Evolutionary conservation across 2,329 filamentous ascomycete species (phyloP), one percentile per base, ranked within the genome.

Genomic region (Dothistroma septosporum): DNA sequence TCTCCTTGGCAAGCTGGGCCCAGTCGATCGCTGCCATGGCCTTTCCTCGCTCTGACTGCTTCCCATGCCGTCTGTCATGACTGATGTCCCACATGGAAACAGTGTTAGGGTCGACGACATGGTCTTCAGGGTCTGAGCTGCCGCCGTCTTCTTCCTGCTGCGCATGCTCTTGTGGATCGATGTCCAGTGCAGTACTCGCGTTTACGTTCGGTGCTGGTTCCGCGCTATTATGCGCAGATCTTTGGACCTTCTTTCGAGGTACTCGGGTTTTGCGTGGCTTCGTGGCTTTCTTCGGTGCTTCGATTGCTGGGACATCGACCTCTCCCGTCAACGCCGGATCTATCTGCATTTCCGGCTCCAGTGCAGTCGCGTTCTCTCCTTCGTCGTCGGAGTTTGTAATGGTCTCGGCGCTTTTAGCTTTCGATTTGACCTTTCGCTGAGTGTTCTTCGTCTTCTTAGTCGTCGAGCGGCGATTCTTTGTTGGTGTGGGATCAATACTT

Each of bases 61-160:
- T 90, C 60, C 90, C 90, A 56, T 72, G 64, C 11, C 62, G 58
- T 16, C 63, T 65, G 69, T 91, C 88, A 63, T 82, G 84, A 54
- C 85, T 89, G 2, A 94, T 76, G 60, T 91, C 88, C 48, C 82
- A 83, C 86, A 94, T 91, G 57, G 85, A 90, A 28, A 89, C 82
- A 3, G 81, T 82, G 24, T 83, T 82, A 22, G 85, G 79, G 69
- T 92, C 87, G 58, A 93, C 86, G 57, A 69, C 69, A 61, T 73
- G 70, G 11, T 66, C 54, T 70, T 76, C 73, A n/a, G 69, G 68
- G 56, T 74, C 72, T 1, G 67, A 68, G 19, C 62, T 64, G 9
- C 67, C 62, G 31, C 64, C 67, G 22, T 60, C 21, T 46, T 41
- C 52, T 31, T 48, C 35, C 19, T 48, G 28, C 21, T n/a, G 59